A percentile compares a stretch with the other conserved stretches of the same genome.
Conservation (phyloP, 2,329 filamentous ascomycete genomes). For the Orbilia oligospora region DNA sequence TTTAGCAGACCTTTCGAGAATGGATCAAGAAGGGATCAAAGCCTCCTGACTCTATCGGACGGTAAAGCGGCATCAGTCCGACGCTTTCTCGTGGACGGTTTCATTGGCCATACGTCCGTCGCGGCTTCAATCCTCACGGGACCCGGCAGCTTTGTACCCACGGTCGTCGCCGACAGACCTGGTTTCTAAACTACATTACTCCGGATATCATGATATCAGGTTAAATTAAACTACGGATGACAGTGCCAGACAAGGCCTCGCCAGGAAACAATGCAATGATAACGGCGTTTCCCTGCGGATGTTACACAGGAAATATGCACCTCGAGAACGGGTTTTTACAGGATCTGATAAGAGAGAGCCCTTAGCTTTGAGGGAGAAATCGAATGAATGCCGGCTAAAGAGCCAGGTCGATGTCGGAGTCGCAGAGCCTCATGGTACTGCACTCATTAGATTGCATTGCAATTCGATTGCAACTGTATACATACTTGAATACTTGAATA, state of each 20-base stretch:
- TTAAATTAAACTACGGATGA: neutral
- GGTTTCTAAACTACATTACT: neutral
- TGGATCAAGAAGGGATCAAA: too few species aligned
- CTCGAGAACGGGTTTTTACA: slow-evolving; percentile 5
- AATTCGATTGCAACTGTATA: too few species aligned
- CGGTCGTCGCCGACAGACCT: slow-evolving; percentile 7
- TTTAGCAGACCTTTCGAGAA: neutral
- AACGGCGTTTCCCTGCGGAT: too few species aligned
- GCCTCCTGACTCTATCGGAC: slow-evolving; percentile 7
- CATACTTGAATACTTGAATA: too few species aligned
- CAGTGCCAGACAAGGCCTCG: too few species aligned
- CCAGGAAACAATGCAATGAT: too few species aligned
- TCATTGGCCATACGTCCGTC: neutral
- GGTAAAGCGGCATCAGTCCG: slow-evolving; percentile 17
- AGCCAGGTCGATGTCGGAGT: too few species aligned
- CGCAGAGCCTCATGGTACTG: too few species aligned
- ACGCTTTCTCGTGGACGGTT: neutral
- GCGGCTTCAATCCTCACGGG: neutral
- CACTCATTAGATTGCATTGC: too few species aligned
- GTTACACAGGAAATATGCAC: slow-evolving; percentile 17
- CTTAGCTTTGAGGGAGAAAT: too few species aligned
- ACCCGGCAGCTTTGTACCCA: neutral
- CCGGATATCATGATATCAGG: neutral
- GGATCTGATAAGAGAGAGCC: neutral
- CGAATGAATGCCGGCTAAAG: too few species aligned